phyloP scores from a whole-genome alignment of 1,284 basidiomycete species.

The Sparassis latifolia region DNA sequence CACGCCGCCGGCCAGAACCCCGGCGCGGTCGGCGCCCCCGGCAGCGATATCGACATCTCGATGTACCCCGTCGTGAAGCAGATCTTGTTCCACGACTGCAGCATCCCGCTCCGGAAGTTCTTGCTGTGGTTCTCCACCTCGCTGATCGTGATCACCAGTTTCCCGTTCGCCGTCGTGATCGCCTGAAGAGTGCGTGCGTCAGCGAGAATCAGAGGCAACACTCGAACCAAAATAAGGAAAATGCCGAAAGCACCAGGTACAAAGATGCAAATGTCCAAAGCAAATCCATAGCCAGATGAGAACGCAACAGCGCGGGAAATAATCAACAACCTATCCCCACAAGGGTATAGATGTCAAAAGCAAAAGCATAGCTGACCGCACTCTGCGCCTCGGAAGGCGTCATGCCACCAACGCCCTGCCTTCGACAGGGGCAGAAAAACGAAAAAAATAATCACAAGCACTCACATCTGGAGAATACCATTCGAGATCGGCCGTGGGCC shows the following conservation, averaged over 20 bases:
- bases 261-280: no score
- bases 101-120: slow-evolving; percentile 78
- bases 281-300: no score
- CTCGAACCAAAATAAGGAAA: no score
- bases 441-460: slow-evolving; percentile 8
- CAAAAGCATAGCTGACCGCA: no score
- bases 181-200: slow-evolving; percentile 30
- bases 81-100: slow-evolving; percentile 84
- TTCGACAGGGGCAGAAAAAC: no score
- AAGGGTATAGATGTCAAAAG: no score
- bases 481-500: slow-evolving; percentile 80
- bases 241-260: no score
- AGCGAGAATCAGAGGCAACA: background rate
- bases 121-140: slow-evolving; percentile 61
- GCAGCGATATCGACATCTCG: slow-evolving; percentile 75
- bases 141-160: slow-evolving; percentile 70
- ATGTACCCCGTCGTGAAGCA: slow-evolving; percentile 94
- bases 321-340: no score
- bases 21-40: slow-evolving; percentile 62
- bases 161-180: slow-evolving; percentile 64
- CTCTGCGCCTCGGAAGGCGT: no score
- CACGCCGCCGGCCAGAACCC: slow-evolving; percentile 57
- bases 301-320: no score
- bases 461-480: slow-evolving; percentile 76
- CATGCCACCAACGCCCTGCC: no score